Conservation (phyloP, 2,329 filamentous ascomycete species). For the Aspergillus sojae region DNA sequence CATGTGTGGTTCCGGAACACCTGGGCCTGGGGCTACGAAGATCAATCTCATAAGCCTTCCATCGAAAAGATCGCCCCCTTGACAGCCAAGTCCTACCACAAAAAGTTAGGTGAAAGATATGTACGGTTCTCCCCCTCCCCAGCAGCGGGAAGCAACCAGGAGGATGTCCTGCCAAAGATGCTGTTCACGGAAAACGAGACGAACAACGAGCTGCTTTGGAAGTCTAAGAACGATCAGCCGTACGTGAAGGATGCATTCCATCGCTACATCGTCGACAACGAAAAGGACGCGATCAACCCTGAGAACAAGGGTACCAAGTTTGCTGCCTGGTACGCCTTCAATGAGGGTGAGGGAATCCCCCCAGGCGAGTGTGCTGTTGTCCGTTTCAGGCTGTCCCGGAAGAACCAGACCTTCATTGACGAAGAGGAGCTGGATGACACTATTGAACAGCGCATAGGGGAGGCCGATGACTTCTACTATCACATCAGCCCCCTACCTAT, state of each 20-base stretch:
- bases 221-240: constrained; percentile 73
- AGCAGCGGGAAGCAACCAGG: constrained; percentile 73
- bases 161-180: constrained; percentile 82
- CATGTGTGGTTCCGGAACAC: constrained; percentile 98
- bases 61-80: constrained; percentile 69
- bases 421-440: constrained; percentile 92
- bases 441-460: constrained; percentile 80
- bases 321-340: constrained; percentile 89
- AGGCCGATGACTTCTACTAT: constrained; percentile 96
- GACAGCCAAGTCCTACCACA: constrained; percentile 75
- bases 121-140: constrained; percentile 87
- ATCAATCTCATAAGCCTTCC: constrained; percentile 75
- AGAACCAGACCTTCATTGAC: constrained; percentile 76
- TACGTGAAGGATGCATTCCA: constrained; percentile 98
- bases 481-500: constrained; percentile 90
- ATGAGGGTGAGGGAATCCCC: constrained; percentile 81
- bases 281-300: constrained; percentile 82
- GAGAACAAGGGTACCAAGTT: constrained; percentile 80
- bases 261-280: constrained; percentile 77
- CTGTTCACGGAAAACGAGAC: constrained; percentile 97
- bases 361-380: constrained; percentile 95
- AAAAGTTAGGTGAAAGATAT: constrained; percentile 79
- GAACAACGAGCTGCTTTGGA: constrained; percentile 78
- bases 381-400: constrained; percentile 82
- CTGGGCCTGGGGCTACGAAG: constrained; percentile 89